Conservation (phyloP, 2,329 filamentous ascomycete genomes). For the Fusarium agapanthi region DNA sequence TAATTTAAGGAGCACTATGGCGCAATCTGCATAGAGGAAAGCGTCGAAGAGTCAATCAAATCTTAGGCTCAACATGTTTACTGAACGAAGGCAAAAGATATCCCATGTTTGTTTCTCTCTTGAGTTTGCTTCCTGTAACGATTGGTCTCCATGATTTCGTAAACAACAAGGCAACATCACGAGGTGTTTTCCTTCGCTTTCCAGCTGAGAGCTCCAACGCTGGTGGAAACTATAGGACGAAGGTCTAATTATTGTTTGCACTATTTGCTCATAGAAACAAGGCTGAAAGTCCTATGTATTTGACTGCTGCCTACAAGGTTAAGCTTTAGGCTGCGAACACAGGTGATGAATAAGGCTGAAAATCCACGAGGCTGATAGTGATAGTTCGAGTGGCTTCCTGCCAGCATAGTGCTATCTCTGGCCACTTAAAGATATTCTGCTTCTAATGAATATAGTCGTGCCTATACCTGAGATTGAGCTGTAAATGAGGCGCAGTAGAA, state of each 20-base stretch:
- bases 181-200: background rate
- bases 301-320: too few relatives aligned
- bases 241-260: background rate
- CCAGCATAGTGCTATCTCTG: background rate
- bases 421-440: too few relatives aligned
- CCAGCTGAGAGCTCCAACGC: background rate
- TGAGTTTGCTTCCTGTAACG: background rate
- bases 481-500: background rate
- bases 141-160: background rate
- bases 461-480: background rate
- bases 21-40: background rate
- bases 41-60: background rate
- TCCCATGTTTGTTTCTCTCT: too few relatives aligned
- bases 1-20: too few relatives aligned
- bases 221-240: background rate
- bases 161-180: background rate
- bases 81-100: too few relatives aligned
- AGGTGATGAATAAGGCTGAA: background rate
- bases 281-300: background rate
- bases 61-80: background rate
- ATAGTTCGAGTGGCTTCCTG: background rate
- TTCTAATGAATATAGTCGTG: too few relatives aligned
- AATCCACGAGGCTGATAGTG: background rate
- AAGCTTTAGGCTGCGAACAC: too few relatives aligned
- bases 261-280: background rate